phyloP scores from a whole-genome alignment of 805 yeast species.

The Starmerella ratchasimensis region DNA sequence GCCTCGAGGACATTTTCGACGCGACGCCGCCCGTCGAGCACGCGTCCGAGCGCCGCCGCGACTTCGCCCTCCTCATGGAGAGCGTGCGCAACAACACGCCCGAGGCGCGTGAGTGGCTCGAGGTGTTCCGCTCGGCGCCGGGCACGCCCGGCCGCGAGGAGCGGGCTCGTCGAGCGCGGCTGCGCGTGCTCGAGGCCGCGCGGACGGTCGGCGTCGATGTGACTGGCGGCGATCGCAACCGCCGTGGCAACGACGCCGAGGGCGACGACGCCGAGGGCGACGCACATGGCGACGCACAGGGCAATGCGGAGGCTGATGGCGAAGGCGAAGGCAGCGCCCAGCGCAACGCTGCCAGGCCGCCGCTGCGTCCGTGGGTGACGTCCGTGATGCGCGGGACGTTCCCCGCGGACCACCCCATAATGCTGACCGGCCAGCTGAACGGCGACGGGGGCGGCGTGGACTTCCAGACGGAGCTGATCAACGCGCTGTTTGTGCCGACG shows the following conservation, averaged over 20 bases:
- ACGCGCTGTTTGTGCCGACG: conserved; percentile 32
- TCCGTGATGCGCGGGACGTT: conserved; percentile 48
- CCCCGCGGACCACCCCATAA: conserved; percentile 35
- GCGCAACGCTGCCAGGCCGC: not conserved
- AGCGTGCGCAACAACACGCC: too few species aligned
- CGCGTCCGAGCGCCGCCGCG: too few species aligned
- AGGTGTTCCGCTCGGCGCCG: too few species aligned
- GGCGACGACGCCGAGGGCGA: conserved; percentile 28
- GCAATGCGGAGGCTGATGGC: not conserved
- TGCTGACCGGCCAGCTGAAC: conserved; percentile 37
- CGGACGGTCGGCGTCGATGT: too few species aligned
- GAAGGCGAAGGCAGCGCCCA: not conserved
- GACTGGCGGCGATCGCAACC: not conserved
- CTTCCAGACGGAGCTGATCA: conserved; percentile 36
- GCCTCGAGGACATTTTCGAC: not conserved
- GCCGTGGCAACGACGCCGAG: not conserved
- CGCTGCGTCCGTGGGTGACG: conserved; percentile 40
- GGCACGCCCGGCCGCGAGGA: too few species aligned
- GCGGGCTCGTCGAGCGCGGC: too few species aligned
- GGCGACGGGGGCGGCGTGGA: too few species aligned
- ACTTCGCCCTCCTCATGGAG: too few species aligned
- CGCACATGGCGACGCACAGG: not conserved
- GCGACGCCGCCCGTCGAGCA: too few species aligned
- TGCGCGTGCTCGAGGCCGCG: too few species aligned
- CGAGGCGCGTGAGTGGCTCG: too few species aligned